Evolutionary conservation across 129 eudicot genomes (phyloP).

Genomic region (Smallanthus sonchifolius): DNA sequence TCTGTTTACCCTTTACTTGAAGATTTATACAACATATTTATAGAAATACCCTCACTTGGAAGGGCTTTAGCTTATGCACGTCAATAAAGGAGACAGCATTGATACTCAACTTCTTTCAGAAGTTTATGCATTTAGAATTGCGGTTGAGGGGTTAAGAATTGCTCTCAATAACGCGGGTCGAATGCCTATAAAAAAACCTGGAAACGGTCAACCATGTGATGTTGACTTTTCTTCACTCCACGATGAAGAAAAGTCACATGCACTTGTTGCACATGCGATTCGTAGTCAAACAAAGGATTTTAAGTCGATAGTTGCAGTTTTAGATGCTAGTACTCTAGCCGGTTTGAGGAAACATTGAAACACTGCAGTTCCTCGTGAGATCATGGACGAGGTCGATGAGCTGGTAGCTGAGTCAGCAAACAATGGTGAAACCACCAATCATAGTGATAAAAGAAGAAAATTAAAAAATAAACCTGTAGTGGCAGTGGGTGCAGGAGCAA

Average conservation of each 20-base stretch:
- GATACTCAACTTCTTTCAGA: constrained; percentile 50
- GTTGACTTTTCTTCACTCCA: constrained; percentile 55
- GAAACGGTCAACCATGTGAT: neutral
- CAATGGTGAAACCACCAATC: constrained; percentile 25
- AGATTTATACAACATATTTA: constrained; percentile 64
- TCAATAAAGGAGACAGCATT: constrained; percentile 53
- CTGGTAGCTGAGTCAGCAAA: constrained; percentile 42
- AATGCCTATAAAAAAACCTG: constrained; percentile 34
- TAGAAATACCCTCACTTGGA: constrained; percentile 57
- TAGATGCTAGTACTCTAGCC: constrained; percentile 63
- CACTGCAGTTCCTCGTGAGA: constrained; percentile 48
- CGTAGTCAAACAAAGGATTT: constrained; percentile 61
- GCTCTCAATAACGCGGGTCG: constrained; percentile 73
- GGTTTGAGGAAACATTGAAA: constrained; percentile 88
- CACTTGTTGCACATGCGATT: constrained; percentile 80
- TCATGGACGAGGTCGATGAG: constrained; percentile 49
- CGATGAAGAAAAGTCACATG: constrained; percentile 70
- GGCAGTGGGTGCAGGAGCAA: constrained; percentile 96
- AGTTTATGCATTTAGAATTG: constrained; percentile 62
- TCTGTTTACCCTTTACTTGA: constrained; percentile 67
- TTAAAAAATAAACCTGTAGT: constrained; percentile 67
- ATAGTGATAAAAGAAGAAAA: constrained; percentile 40
- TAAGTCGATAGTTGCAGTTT: constrained; percentile 68
- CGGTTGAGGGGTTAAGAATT: constrained; percentile 87
- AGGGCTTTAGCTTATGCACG: constrained; percentile 73